Evolutionary conservation across 2,329 filamentous ascomycete species (phyloP), one percentile per base, ranked within the genome.

Genomic region (Simplicillium aogashimaense): DNA sequence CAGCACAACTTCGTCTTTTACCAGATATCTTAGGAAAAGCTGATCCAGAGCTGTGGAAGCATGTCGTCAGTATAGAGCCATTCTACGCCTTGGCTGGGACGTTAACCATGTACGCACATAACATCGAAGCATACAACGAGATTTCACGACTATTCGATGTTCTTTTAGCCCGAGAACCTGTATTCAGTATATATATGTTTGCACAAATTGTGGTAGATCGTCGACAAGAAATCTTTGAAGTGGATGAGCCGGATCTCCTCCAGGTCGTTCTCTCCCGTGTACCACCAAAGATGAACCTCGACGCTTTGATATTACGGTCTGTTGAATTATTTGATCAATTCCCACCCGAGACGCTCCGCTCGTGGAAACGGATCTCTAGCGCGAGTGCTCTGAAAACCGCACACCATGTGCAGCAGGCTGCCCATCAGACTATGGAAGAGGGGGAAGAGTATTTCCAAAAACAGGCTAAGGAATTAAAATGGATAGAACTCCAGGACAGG

Each of bases 1-100:
- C 94, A 37, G 73, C 81, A 40, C 92, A 98, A 60, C 77, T 98
- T n/a, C 76, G 79, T 31, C 74, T 98, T 11, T 81, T 98, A 41
- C 89, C 88, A 7, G 78, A 86, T 41, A 84, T 98, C 41, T 68
- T 98, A 18, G 67, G 74, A 46, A 72, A 70, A 29, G 82, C 80
- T 17, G 87, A 95, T 58, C 75, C 80, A 4, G 66, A 70, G 34
- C 70, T 98, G 17, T 83, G 77, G 57, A 66, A 61, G 7, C 90
- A 95, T 62, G 69, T 95, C n/a, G 77, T 81, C 2, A 73, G 71
- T 17, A 83, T 81, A 13, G 79, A 89, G 55, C 90, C 92, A 2
- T 95, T 89, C 60, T 98, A 95, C 59, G 92, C 92, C 4, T 71
- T 98, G 5, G 81, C 86, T n/a, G 88, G 87, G 36, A 95, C 88